These are phyloP conservation scores for Phytopythium kandeliae DNA, from an alignment of 352 stramenopile genomes.

Conservation along the genomic window DNA sequence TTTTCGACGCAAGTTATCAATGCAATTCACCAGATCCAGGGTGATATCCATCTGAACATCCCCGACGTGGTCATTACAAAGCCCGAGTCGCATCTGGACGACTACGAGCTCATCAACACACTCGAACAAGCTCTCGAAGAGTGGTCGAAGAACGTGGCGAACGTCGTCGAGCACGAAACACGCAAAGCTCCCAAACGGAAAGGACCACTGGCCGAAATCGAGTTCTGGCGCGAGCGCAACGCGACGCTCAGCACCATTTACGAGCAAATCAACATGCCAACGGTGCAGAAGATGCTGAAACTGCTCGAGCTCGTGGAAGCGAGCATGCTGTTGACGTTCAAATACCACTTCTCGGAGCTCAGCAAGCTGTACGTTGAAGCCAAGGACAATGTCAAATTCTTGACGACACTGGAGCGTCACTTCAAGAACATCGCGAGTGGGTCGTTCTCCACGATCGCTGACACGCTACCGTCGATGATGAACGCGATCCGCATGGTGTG, in stretches of 20 bases:
- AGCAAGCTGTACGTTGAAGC: slow-evolving; percentile 94
- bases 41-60: slow-evolving; percentile 91
- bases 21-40: slow-evolving; percentile 92
- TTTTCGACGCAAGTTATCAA: slow-evolving; percentile 92
- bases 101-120: slow-evolving; percentile 83
- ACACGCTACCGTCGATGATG: slow-evolving; percentile 95
- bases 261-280: slow-evolving; percentile 94
- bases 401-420: slow-evolving; percentile 94
- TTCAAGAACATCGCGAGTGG: slow-evolving; percentile 94
- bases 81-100: slow-evolving; percentile 75
- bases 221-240: slow-evolving; percentile 95
- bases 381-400: slow-evolving; percentile 96
- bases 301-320: slow-evolving; percentile 89
- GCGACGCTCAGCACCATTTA: slow-evolving; percentile 93
- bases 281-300: slow-evolving; percentile 95
- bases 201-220: slow-evolving; percentile 91
- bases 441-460: slow-evolving; percentile 88
- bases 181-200: slow-evolving; percentile 86
- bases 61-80: slow-evolving; percentile 90
- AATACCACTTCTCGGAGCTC: slow-evolving; percentile 93
- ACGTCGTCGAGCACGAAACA: slow-evolving; percentile 87
- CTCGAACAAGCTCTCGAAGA: slow-evolving; percentile 90
- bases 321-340: slow-evolving; percentile 90
- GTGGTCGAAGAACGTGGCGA: slow-evolving; percentile 90
- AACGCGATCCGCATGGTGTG: slow-evolving; percentile 96